Evolutionary conservation across 805 yeast species (phyloP).

Genomic region (Candida sphagnicola): DNA sequence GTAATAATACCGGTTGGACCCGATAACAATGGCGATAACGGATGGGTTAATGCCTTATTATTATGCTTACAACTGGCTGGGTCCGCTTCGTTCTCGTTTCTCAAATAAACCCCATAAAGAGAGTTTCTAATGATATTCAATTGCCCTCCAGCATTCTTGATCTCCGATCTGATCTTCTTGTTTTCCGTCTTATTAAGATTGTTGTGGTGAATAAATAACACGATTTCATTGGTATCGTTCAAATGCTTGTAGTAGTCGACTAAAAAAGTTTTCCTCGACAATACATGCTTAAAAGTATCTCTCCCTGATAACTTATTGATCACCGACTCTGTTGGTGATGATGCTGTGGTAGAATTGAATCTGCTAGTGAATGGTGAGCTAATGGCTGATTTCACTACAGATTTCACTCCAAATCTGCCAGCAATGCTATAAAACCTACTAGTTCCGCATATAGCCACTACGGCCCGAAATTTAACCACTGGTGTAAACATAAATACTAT

Average conservation of each 20-base stretch:
- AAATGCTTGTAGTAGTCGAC: constrained; percentile 75
- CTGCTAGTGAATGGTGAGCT: not conserved
- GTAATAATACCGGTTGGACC: constrained; percentile 87
- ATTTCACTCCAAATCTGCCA: not conserved
- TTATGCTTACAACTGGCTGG: constrained; percentile 51
- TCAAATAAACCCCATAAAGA: constrained; percentile 70
- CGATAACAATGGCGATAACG: constrained; percentile 60
- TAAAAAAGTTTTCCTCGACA: constrained; percentile 81
- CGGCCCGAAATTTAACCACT: not conserved
- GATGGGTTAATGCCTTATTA: constrained; percentile 51
- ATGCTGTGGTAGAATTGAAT: constrained; percentile 4
- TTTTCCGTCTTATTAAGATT: constrained; percentile 71
- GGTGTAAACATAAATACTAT: not conserved
- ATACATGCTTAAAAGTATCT: constrained; percentile 56
- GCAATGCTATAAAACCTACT: not conserved
- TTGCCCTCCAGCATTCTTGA: constrained; percentile 63
- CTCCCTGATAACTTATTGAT: constrained; percentile 15
- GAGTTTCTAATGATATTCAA: constrained; percentile 65
- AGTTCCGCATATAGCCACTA: not conserved
- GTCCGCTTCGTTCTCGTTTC: constrained; percentile 64
- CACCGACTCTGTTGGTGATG: constrained; percentile 2
- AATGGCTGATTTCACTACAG: not conserved
- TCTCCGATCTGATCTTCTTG: constrained; percentile 54
- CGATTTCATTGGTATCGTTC: constrained; percentile 62
- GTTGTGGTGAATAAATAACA: constrained; percentile 81